Evolutionary conservation across 305 asterid species (phyloP).

Genomic region (Rubia balearica): DNA sequence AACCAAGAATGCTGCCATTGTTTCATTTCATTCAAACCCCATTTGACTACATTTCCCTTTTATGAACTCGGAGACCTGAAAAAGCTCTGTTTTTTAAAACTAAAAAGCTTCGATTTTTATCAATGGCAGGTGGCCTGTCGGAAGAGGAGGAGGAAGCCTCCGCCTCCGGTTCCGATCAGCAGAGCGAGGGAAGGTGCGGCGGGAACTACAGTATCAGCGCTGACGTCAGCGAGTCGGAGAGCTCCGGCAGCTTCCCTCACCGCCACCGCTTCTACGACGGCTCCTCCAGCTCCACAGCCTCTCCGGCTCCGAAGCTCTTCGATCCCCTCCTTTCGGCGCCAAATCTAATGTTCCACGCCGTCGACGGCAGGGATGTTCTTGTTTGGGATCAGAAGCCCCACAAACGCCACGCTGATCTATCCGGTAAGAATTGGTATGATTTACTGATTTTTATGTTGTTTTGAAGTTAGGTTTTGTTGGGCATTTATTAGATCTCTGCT

Average conservation of each 20-base stretch:
- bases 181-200: slow-evolving; percentile 68
- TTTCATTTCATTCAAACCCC: neutral
- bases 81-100: neutral
- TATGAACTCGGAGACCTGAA: neutral
- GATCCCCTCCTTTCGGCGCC: slow-evolving; percentile 43
- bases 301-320: slow-evolving; percentile 43
- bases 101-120: neutral
- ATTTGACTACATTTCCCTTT: slow-evolving; percentile 4
- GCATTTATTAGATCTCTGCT: slow-evolving; percentile 1
- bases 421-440: slow-evolving; percentile 39
- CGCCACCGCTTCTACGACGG: slow-evolving; percentile 42
- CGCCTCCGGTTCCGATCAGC: slow-evolving; percentile 37
- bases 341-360: slow-evolving; percentile 52
- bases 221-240: slow-evolving; percentile 89
- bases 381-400: slow-evolving; percentile 54
- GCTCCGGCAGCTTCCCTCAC: slow-evolving; percentile 34
- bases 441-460: neutral
- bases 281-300: slow-evolving; percentile 59
- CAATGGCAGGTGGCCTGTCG: slow-evolving; percentile 55
- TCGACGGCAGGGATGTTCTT: slow-evolving; percentile 66
- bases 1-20: neutral
- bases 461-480: neutral
- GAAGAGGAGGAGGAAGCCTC: slow-evolving; percentile 51
- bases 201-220: slow-evolving; percentile 95
- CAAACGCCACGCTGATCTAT: slow-evolving; percentile 50